Evolutionary conservation across 2,329 filamentous ascomycete species (phyloP).

Genomic region (Trichoderma semiorbis): DNA sequence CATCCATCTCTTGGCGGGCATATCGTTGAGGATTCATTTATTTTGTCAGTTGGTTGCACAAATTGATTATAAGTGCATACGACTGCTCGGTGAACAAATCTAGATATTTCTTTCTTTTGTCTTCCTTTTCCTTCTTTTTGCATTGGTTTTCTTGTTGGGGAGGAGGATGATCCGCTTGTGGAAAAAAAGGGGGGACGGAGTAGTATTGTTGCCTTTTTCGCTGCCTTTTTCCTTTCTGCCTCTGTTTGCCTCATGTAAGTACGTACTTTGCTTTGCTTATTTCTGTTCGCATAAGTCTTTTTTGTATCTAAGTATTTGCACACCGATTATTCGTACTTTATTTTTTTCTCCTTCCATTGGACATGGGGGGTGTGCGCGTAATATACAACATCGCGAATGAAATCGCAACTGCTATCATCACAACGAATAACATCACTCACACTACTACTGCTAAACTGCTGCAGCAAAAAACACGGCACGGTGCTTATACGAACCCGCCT

Average conservation of each 20-base stretch:
- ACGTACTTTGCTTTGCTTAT: background rate
- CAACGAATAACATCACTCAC: too few relatives aligned
- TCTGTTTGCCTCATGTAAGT: background rate
- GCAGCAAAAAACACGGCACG: too few relatives aligned
- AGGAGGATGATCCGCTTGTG: background rate
- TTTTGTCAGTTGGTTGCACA: background rate
- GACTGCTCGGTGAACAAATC: background rate
- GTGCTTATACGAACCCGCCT: background rate
- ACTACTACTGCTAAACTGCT: too few relatives aligned
- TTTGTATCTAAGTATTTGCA: too few relatives aligned
- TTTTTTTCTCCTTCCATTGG: too few relatives aligned
- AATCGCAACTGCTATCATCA: too few relatives aligned
- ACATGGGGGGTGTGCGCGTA: too few relatives aligned
- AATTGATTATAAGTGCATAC: background rate
- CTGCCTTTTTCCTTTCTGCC: background rate
- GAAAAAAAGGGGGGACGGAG: background rate
- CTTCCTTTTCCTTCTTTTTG: background rate
- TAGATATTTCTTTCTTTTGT: background rate
- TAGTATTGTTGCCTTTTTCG: background rate
- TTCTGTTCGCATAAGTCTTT: background rate
- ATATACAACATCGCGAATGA: too few relatives aligned
- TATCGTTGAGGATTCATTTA: background rate
- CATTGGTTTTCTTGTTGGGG: background rate
- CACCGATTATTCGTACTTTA: too few relatives aligned
- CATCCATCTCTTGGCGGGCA: too few relatives aligned